Conservation (phyloP, 306 rosid species). For the Spatholobus suberectus region DNA sequence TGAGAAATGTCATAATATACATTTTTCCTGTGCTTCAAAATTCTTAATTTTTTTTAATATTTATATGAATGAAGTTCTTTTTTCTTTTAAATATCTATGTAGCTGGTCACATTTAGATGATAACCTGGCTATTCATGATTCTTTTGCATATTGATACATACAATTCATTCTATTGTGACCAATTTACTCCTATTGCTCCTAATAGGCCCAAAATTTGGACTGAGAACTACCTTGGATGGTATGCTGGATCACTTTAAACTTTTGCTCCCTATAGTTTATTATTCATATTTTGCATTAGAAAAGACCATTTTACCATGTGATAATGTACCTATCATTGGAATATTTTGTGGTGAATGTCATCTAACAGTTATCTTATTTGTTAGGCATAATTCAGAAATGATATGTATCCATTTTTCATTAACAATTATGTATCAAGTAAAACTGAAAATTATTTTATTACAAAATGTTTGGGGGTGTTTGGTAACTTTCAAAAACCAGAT, state of each 20-base stretch:
- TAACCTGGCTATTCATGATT: slow-evolving; percentile 37
- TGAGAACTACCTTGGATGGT: slow-evolving; percentile 99
- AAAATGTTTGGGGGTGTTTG: background rate
- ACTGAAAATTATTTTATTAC: background rate
- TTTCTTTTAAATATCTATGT: background rate
- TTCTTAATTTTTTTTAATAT: background rate
- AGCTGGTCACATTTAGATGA: slow-evolving; percentile 26
- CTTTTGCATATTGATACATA: slow-evolving; percentile 86
- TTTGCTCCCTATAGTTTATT: slow-evolving; percentile 24
- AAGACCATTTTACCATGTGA: slow-evolving; percentile 2
- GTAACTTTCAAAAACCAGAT: background rate
- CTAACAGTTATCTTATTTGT: background rate
- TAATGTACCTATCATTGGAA: slow-evolving; percentile 4
- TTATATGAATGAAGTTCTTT: background rate
- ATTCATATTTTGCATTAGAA: slow-evolving; percentile 18
- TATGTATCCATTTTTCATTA: background rate
- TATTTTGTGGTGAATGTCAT: background rate
- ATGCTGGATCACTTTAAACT: slow-evolving; percentile 34
- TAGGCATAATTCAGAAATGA: background rate
- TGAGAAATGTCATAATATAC: background rate
- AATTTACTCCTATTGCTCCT: slow-evolving; percentile 82
- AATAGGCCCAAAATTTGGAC: slow-evolving; percentile 95
- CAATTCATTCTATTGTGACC: slow-evolving; percentile 90
- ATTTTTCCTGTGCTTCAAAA: background rate
- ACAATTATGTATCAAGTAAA: slow-evolving; percentile 17